Conservation (phyloP, 768 basidiomycete species). For the Auricularia heimuer region DNA sequence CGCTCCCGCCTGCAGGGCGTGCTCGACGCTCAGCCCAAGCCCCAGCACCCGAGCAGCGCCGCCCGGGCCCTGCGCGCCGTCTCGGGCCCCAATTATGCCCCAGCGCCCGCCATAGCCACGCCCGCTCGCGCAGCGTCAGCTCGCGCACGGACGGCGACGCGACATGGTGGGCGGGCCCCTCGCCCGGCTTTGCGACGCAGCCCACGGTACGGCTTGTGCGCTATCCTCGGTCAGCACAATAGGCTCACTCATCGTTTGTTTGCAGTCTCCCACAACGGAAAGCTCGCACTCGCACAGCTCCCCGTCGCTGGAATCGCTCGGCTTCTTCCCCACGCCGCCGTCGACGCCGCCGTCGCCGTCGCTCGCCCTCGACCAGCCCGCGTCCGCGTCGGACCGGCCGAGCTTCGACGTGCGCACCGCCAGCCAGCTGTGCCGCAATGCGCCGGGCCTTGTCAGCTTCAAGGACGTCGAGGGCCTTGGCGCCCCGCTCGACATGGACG, state of each 20-base stretch:
- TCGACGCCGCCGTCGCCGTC: constrained; percentile 14
- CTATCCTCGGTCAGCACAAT: neutral
- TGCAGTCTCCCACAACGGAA: neutral
- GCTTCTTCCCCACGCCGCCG: neutral
- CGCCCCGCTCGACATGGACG: constrained; percentile 35
- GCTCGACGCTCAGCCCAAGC: constrained; percentile 14
- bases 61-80: neutral
- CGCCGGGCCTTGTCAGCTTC: constrained; percentile 61
- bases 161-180: neutral
- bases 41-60: neutral
- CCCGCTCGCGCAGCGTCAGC: constrained; percentile 15
- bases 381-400: constrained; percentile 15
- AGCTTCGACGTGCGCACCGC: constrained; percentile 56
- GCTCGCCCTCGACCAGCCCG: no score
- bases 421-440: constrained; percentile 42
- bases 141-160: constrained; percentile 8
- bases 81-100: neutral
- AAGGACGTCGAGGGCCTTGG: constrained; percentile 59
- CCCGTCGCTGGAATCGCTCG: neutral
- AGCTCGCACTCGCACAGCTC: neutral
- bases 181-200: neutral
- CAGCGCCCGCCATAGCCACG: neutral
- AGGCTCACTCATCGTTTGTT: neutral
- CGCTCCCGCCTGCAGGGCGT: constrained; percentile 44
- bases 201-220: neutral